Evolutionary conservation across 2,329 filamentous ascomycete genomes (phyloP).

Genomic region (Thermoascus crustaceus): DNA sequence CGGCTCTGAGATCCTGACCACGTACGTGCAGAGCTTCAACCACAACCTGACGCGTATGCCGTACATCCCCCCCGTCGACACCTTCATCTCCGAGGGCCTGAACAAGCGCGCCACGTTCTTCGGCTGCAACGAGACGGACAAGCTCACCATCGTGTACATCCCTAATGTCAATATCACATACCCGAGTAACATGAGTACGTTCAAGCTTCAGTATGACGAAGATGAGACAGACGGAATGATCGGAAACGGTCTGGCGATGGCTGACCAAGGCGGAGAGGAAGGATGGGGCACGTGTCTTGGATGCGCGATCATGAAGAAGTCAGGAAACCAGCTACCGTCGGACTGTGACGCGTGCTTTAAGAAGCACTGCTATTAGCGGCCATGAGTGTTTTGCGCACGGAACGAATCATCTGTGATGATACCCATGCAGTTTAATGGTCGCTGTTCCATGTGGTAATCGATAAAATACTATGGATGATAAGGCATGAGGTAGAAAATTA

Average conservation of each 20-base stretch:
- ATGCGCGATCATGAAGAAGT: slow-evolving; percentile 13
- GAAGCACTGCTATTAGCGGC: not conserved
- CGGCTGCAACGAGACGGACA: slow-evolving; percentile 59
- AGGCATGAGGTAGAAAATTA: too few relatives aligned
- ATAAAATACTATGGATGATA: too few relatives aligned
- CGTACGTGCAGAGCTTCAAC: slow-evolving; percentile 56
- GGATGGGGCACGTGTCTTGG: slow-evolving; percentile 12
- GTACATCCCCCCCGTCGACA: slow-evolving; percentile 60
- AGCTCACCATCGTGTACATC: slow-evolving; percentile 66
- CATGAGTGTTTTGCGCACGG: too few relatives aligned
- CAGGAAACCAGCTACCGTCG: slow-evolving; percentile 7
- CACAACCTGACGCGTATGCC: slow-evolving; percentile 61
- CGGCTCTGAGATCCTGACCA: slow-evolving; percentile 62
- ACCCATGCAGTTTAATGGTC: too few relatives aligned
- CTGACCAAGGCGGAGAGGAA: slow-evolving; percentile 6
- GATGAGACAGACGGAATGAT: slow-evolving; percentile 12
- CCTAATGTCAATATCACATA: slow-evolving; percentile 49
- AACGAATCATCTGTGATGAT: too few relatives aligned
- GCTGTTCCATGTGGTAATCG: too few relatives aligned
- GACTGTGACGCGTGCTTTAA: slow-evolving; percentile 10
- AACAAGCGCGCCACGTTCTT: slow-evolving; percentile 70
- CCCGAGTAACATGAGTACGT: slow-evolving; percentile 4
- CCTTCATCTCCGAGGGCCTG: slow-evolving; percentile 64
- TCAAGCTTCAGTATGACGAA: slow-evolving; percentile 7
- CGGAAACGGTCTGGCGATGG: slow-evolving; percentile 12